Base-by-base conservation (phyloP, 2,329 filamentous ascomycete species). In the Elsinoe australis region DNA sequence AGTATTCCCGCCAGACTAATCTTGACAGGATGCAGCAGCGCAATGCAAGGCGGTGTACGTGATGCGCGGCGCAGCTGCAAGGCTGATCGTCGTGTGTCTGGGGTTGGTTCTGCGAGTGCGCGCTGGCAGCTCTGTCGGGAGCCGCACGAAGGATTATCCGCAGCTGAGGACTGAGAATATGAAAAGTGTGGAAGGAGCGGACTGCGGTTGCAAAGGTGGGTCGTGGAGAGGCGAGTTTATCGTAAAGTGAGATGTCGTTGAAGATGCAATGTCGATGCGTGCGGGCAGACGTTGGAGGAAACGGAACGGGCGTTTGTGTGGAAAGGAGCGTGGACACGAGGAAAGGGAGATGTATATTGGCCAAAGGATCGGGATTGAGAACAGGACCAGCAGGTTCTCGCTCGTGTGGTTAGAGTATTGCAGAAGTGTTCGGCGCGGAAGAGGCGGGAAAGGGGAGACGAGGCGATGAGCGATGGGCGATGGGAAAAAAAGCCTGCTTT, bases 261-360 rank as follows among this genome's bases (percentile, higher is more conserved):
- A 26, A 31, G 26, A 26, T 44, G 26, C 26, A 44, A 44, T 44
- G 39, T 44, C 39, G 39, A 44, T 44, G 28, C 39, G 24, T 32
- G 39, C 39, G 39, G 28, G 39, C 39, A 26, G n/a, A 32, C 39
- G 39, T 21, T 44, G 24, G 39, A 31, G 39, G 4, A 44, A 44
- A 44, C 39, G 39, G 39, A 21, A 6, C 7, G 12, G 26, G n/a
- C n/a, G n/a, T 41, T 26, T 41, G 36, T 32, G 14, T 44, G 39
- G 39, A 44, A 44, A 44, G 39, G 39, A 44, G 39, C 39, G 39
- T 44, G 39, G 39, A 44, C 39, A 44, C 39, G 39, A 44, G 39
- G 39, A 44, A 32, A 44, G 39, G 39, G 28, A 44, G 39, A 29
- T 29, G 12, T 29, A 12, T 29, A 6, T 6, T 7, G 26, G 26